phyloP scores from a whole-genome alignment of 257 asterid species.

The Lavandula angustifolia region DNA sequence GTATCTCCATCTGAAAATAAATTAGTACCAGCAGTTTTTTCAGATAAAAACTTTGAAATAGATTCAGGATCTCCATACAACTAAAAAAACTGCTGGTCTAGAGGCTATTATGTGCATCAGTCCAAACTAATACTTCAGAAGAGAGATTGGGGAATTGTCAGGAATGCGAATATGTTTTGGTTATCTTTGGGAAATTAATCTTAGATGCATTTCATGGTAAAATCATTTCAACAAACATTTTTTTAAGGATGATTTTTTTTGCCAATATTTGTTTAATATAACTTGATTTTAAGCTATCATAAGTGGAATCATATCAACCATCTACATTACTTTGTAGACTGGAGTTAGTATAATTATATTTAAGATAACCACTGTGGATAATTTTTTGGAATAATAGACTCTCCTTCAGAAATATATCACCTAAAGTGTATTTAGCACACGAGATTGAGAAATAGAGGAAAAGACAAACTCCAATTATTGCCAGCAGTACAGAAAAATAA shows the following conservation, averaged over 20 bases:
- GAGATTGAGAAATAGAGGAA: slow-evolving; percentile 4
- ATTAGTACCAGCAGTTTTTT: no score
- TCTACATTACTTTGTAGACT: background rate
- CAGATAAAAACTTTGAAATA: no score
- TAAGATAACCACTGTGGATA: no score
- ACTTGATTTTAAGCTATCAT: background rate
- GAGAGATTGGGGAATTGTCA: background rate
- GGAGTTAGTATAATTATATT: background rate
- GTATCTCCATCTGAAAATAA: background rate
- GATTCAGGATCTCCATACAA: no score
- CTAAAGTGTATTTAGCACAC: background rate
- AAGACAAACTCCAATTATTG: background rate
- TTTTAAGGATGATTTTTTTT: background rate
- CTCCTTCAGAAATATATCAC: background rate
- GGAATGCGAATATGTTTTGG: slow-evolving; percentile 6
- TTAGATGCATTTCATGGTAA: background rate
- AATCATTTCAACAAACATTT: background rate
- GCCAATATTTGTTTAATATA: background rate
- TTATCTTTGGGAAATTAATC: background rate
- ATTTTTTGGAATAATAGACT: background rate
- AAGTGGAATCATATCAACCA: background rate
- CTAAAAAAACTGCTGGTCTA: background rate
- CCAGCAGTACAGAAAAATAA: background rate
- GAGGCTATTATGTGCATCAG: background rate
- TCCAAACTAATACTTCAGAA: background rate